Evolutionary conservation across 1,139 yeast genomes (phyloP).

Genomic region (Scheffersomyces stambukii): DNA sequence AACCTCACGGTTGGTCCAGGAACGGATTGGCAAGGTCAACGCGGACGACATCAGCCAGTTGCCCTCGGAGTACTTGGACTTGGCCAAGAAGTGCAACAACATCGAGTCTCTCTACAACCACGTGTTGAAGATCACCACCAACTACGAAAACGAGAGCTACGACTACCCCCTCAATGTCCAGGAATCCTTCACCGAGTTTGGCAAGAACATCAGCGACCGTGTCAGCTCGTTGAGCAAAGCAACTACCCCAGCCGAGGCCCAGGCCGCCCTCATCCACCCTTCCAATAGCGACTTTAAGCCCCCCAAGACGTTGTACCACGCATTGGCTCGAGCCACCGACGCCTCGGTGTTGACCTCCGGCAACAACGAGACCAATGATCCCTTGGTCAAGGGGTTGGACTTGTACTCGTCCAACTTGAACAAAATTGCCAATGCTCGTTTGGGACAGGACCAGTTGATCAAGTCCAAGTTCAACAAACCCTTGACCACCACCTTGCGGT

Average conservation of each 20-base stretch:
- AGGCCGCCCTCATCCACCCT: conserved; percentile 62
- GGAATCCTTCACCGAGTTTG: conserved; percentile 73
- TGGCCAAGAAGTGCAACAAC: conserved; percentile 73
- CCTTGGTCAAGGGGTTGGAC: conserved; percentile 41
- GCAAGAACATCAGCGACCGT: conserved; percentile 62
- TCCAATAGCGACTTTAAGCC: conserved; percentile 52
- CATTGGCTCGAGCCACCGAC: conserved; percentile 73
- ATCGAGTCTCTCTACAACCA: conserved; percentile 70
- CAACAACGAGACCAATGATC: conserved; percentile 45
- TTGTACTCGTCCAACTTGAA: conserved; percentile 42
- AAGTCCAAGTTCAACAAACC: conserved; percentile 67
- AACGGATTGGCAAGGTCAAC: conserved; percentile 63
- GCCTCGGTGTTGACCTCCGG: conserved; percentile 45
- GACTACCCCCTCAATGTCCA: conserved; percentile 79
- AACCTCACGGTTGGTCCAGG: conserved; percentile 76
- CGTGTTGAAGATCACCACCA: conserved; percentile 65
- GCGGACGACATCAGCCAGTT: conserved; percentile 76
- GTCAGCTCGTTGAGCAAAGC: conserved; percentile 71
- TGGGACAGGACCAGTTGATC: conserved; percentile 78
- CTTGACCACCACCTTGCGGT: conserved; percentile 59
- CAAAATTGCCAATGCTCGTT: conserved; percentile 78
- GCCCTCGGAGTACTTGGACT: conserved; percentile 76
- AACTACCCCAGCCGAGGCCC: conserved; percentile 78
- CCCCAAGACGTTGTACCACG: conserved; percentile 84
- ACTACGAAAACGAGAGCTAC: conserved; percentile 73